Evolutionary conservation across 2,329 filamentous ascomycete genomes (phyloP).

Genomic region (Scorias spongiosa): DNA sequence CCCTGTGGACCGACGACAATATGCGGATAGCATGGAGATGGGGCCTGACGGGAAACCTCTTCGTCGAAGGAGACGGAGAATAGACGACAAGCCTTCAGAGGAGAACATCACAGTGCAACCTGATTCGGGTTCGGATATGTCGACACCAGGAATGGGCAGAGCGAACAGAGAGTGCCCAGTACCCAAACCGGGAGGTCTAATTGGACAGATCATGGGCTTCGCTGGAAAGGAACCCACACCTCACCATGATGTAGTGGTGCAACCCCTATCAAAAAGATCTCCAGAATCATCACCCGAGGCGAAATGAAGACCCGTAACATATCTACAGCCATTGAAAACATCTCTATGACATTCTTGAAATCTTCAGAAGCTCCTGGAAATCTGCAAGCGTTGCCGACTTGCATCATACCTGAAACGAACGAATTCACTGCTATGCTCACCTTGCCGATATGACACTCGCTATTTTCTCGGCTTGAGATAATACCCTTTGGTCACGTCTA

Average conservation of each 20-base stretch:
- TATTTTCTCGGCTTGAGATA: too few species aligned
- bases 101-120: neutral
- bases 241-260: slow-evolving; percentile 14
- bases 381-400: too few species aligned
- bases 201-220: slow-evolving; percentile 64
- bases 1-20: slow-evolving; percentile 59
- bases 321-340: too few species aligned
- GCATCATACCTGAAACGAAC: too few species aligned
- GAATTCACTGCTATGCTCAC: too few species aligned
- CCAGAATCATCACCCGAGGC: too few species aligned
- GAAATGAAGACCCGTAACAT: too few species aligned
- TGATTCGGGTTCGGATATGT: slow-evolving; percentile 1
- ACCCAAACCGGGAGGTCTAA: slow-evolving; percentile 69
- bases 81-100: slow-evolving; percentile 1
- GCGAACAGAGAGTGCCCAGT: slow-evolving; percentile 68
- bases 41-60: slow-evolving; percentile 13
- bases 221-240: slow-evolving; percentile 22
- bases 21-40: slow-evolving; percentile 46
- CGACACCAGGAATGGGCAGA: slow-evolving; percentile 6
- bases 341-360: too few species aligned
- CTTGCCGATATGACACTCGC: too few species aligned
- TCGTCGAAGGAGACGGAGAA: slow-evolving; percentile 28
- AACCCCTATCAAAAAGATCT: slow-evolving; percentile 3
- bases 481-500: too few species aligned
- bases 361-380: too few species aligned